phyloP scores from a whole-genome alignment of 1,284 basidiomycete species.

The Vanrija sp. region DNA sequence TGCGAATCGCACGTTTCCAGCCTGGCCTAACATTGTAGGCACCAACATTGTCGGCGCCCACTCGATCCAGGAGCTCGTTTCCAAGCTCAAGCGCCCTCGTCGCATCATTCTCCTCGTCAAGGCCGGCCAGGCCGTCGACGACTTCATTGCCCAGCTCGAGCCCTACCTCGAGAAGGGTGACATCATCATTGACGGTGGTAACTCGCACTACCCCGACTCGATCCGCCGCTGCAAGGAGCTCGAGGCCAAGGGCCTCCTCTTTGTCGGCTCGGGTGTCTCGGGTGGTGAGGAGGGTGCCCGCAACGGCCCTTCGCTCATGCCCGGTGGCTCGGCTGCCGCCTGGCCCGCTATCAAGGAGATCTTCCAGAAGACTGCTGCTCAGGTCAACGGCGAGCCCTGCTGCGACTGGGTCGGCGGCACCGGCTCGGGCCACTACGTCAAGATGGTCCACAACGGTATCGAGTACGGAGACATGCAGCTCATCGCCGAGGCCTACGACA shows the following conservation, averaged over 20 bases:
- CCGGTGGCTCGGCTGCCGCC: constrained; percentile 88
- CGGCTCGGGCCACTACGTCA: constrained; percentile 94
- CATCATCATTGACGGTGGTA: constrained; percentile 99
- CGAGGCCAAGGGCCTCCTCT: constrained; percentile 89
- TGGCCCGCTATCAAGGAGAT: constrained; percentile 98
- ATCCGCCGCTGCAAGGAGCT: constrained; percentile 92
- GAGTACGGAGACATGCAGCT: constrained; percentile 99
- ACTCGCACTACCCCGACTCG: constrained; percentile 98
- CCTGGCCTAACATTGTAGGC: constrained; percentile 53
- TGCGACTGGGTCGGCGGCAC: constrained; percentile 99
- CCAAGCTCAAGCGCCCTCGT: constrained; percentile 56
- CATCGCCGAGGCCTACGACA: constrained; percentile 97
- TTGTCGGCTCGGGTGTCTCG: constrained; percentile 98
- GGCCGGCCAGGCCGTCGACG: constrained; percentile 59
- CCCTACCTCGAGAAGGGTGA: constrained; percentile 63
- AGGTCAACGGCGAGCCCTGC: constrained; percentile 93
- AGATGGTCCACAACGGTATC: constrained; percentile 65
- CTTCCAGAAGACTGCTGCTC: constrained; percentile 96
- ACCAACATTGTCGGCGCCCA: constrained; percentile 93
- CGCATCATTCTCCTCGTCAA: constrained; percentile 89
- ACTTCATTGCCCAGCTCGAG: constrained; percentile 57
- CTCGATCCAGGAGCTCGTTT: constrained; percentile 78
- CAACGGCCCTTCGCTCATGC: constrained; percentile 97
- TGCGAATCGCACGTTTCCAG: not conserved
- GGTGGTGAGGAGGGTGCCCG: constrained; percentile 99